Percentiles rank a stretch among this genome's conserved stretches.
These are phyloP conservation scores for Aspergillus clavatus DNA, from an alignment of 2,329 filamentous ascomycete species.

Conservation along the genomic window DNA sequence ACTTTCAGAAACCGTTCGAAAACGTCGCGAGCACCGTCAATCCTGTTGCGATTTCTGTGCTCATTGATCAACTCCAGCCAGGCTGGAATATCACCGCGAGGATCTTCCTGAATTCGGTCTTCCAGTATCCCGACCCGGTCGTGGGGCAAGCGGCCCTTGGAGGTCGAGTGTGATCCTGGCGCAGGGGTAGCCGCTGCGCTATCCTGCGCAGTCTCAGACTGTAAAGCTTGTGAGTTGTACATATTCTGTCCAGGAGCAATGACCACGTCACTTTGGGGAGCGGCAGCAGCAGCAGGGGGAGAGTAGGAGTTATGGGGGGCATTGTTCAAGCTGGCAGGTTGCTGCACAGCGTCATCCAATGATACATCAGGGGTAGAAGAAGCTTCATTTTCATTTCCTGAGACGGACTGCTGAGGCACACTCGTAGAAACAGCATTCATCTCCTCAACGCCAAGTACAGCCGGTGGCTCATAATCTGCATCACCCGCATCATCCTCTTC, in stretches of 20 bases:
- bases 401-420: constrained; percentile 51
- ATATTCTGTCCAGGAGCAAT: constrained; percentile 33
- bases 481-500: constrained; percentile 51
- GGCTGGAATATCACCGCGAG: constrained; percentile 84
- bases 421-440: constrained; percentile 45
- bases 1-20: constrained; percentile 84
- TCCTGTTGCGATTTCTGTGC: constrained; percentile 72
- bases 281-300: constrained; percentile 41
- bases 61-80: constrained; percentile 86
- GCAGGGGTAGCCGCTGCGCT: constrained; percentile 36
- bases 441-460: constrained; percentile 47
- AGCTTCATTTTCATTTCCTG: constrained; percentile 54
- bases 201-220: constrained; percentile 29
- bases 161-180: constrained; percentile 42
- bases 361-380: constrained; percentile 56
- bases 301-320: constrained; percentile 49
- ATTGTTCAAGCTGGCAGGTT: constrained; percentile 44
- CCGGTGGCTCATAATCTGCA: constrained; percentile 52
- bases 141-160: constrained; percentile 58
- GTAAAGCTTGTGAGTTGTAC: constrained; percentile 33
- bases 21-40: constrained; percentile 71
- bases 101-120: constrained; percentile 86
- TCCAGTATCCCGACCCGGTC: constrained; percentile 78
- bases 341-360: constrained; percentile 54
- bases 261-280: constrained; percentile 40